phyloP scores from a whole-genome alignment of 139 green algal species.

The Helicosporidium sp. region DNA sequence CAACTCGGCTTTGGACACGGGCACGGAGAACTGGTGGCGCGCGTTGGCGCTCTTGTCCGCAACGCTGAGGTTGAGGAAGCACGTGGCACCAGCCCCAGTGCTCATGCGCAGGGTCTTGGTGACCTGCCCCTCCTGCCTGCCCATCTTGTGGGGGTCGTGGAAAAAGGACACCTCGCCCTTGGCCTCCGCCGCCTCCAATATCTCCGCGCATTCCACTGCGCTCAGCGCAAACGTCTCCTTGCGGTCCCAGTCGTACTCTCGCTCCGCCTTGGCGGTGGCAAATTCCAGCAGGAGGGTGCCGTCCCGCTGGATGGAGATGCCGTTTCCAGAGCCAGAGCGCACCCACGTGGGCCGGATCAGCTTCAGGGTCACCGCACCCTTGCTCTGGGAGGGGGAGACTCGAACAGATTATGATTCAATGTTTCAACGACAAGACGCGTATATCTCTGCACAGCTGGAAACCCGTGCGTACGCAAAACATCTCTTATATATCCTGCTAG shows the following conservation, averaged over 20 bases:
- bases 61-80: background rate
- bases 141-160: slow-evolving; percentile 20
- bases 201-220: slow-evolving; percentile 13
- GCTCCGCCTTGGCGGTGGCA: slow-evolving; percentile 9
- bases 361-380: slow-evolving; percentile 17
- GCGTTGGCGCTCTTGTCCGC: background rate
- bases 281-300: slow-evolving; percentile 23
- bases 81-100: background rate
- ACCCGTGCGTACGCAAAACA: too few species aligned
- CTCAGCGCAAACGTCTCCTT: slow-evolving; percentile 17
- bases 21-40: slow-evolving; percentile 2
- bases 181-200: slow-evolving; percentile 8
- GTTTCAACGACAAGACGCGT: too few species aligned
- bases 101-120: background rate
- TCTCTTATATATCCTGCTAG: too few species aligned
- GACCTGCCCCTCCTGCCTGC: background rate
- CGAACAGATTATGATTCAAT: too few species aligned
- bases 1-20: slow-evolving; percentile 2
- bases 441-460: too few species aligned
- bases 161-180: slow-evolving; percentile 2
- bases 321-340: slow-evolving; percentile 1
- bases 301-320: slow-evolving; percentile 4
- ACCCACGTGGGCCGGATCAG: slow-evolving; percentile 21
- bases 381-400: background rate
- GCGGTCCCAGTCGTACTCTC: slow-evolving; percentile 16